phyloP scores from a whole-genome alignment of 129 eudicot genomes.

The Pseudognaphalium luteoalbum region DNA sequence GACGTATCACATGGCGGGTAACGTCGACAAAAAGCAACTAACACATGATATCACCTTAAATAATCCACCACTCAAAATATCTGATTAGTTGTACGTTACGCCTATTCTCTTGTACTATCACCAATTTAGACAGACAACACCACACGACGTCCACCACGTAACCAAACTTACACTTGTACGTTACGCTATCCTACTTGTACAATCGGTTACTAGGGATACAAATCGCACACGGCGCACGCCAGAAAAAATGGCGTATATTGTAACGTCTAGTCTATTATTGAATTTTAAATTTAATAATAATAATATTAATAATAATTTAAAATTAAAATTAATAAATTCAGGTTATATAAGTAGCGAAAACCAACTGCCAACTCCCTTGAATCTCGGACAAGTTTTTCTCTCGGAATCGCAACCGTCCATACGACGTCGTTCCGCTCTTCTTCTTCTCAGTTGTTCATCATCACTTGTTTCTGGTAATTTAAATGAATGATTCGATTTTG shows the following conservation, averaged over 20 bases:
- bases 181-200: constrained; percentile 14
- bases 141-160: constrained; percentile 14
- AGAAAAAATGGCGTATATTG: no score
- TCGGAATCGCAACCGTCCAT: constrained; percentile 18
- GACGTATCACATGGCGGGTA: constrained; percentile 13
- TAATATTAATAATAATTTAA: not conserved
- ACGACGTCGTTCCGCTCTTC: constrained; percentile 36
- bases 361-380: constrained; percentile 18
- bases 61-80: not conserved
- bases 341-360: constrained; percentile 5
- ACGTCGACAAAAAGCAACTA: not conserved
- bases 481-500: no score
- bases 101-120: not conserved
- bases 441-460: constrained; percentile 26
- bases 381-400: constrained; percentile 13
- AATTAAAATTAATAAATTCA: not conserved
- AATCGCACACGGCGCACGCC: constrained; percentile 4
- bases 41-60: not conserved
- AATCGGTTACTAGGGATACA: not conserved
- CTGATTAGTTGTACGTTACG: constrained; percentile 19
- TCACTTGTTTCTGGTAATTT: no score
- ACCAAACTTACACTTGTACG: not conserved
- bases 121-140: not conserved
- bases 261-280: not conserved
- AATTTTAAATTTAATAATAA: not conserved